Evolutionary conservation across 768 basidiomycete genomes (phyloP).

Genomic region (Pulveroboletus sp.): DNA sequence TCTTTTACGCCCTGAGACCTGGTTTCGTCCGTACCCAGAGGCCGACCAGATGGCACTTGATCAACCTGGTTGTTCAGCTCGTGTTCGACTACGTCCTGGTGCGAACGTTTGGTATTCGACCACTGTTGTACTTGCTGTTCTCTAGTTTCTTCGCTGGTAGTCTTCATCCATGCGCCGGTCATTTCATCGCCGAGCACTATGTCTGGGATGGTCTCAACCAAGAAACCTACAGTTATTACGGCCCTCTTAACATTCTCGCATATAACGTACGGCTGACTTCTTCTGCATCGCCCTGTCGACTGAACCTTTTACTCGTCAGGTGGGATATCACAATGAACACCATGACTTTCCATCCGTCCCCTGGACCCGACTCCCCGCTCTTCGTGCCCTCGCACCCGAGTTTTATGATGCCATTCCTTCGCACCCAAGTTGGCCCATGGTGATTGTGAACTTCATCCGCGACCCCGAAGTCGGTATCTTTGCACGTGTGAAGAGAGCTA

Average conservation of each 20-base stretch:
- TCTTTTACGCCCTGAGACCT: slow-evolving; percentile 97
- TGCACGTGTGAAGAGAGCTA: slow-evolving; percentile 75
- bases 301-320: slow-evolving; percentile 39
- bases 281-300: not conserved
- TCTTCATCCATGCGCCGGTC: slow-evolving; percentile 91
- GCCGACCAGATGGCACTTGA: slow-evolving; percentile 77
- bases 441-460: slow-evolving; percentile 90
- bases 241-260: slow-evolving; percentile 80
- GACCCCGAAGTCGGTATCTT: slow-evolving; percentile 87
- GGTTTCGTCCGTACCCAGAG: slow-evolving; percentile 84
- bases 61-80: slow-evolving; percentile 71
- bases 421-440: slow-evolving; percentile 93
- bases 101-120: slow-evolving; percentile 37
- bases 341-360: slow-evolving; percentile 97
- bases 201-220: slow-evolving; percentile 89
- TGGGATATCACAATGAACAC: slow-evolving; percentile 99
- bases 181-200: slow-evolving; percentile 98
- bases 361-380: slow-evolving; percentile 87
- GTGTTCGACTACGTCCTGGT: slow-evolving; percentile 69
- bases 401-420: slow-evolving; percentile 86
- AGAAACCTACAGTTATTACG: slow-evolving; percentile 98
- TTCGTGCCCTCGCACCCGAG: slow-evolving; percentile 82
- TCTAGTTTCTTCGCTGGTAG: slow-evolving; percentile 96
- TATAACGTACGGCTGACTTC: slow-evolving; percentile 72
- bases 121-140: slow-evolving; percentile 78